Conservation (phyloP, 805 yeast species). For the Cyberlindnera euphorbiae region DNA sequence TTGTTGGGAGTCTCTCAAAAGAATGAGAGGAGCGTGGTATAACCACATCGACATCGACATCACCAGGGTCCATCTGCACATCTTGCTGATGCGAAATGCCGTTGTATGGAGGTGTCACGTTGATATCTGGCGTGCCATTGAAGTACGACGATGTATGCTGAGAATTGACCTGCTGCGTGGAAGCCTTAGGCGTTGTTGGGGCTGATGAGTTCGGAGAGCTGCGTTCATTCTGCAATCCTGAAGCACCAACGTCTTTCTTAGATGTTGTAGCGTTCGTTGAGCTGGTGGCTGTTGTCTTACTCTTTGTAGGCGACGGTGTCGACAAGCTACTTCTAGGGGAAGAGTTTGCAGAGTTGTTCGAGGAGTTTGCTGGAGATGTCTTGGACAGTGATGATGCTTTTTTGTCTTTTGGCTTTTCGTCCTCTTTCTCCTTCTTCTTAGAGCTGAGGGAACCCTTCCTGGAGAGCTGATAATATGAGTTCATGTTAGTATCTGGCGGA, state of each 20-base stretch:
- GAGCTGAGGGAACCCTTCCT: constrained; percentile 29
- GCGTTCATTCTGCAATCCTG: constrained; percentile 4
- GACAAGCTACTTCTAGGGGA: constrained; percentile 24
- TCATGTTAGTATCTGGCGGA: constrained; percentile 20
- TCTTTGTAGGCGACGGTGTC: constrained; percentile 15
- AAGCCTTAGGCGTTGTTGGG: constrained; percentile 1
- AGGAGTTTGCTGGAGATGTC: constrained; percentile 16
- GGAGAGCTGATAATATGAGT: constrained; percentile 14
- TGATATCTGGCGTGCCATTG: constrained; percentile 13
- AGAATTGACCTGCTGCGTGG: constrained; percentile 5
- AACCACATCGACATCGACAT: constrained; percentile 15
- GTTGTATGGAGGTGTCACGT: constrained; percentile 15
- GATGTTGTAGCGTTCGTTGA: constrained; percentile 6
- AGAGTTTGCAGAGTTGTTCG: constrained; percentile 20
- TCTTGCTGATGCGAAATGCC: constrained; percentile 3
- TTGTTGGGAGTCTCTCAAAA: constrained; percentile 53
- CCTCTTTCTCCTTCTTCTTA: constrained; percentile 36
- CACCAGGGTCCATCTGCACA: constrained; percentile 9
- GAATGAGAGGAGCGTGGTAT: constrained; percentile 45
- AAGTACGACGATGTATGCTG: constrained; percentile 5
- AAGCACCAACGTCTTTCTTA: constrained; percentile 2
- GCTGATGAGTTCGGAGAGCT: constrained; percentile 1
- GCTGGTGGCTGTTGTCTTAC: constrained; percentile 11
- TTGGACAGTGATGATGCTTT: constrained; percentile 7
- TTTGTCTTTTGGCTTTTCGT: constrained; percentile 19